Conservation (phyloP, 1,139 yeast genomes). For the Pichia sp. region DNA sequence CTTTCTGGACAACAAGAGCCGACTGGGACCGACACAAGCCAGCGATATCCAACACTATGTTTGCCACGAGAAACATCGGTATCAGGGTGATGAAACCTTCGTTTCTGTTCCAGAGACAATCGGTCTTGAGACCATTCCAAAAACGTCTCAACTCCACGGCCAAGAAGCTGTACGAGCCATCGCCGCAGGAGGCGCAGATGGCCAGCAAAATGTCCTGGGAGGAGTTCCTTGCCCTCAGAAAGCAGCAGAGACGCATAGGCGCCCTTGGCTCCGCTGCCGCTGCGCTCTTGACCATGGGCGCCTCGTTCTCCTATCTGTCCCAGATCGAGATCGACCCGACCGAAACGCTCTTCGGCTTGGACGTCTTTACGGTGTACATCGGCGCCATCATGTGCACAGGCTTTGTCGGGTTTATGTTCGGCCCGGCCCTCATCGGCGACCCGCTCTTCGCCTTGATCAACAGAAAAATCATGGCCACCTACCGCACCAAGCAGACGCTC, state of each 20-base stretch:
- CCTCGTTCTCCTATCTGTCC: conserved; percentile 73
- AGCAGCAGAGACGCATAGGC: conserved; percentile 69
- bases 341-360: conserved; percentile 73
- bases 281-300: conserved; percentile 61
- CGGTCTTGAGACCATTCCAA: neutral
- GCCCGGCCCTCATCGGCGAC: conserved; percentile 73
- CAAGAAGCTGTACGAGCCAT: conserved; percentile 9
- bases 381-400: conserved; percentile 67
- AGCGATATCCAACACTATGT: conserved; percentile 1
- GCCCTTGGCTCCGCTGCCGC: conserved; percentile 60
- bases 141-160: conserved; percentile 18
- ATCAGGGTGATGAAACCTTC: conserved; percentile 12
- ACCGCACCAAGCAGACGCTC: conserved; percentile 58
- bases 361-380: conserved; percentile 73
- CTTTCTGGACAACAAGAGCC: no score
- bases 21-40: neutral
- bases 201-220: conserved; percentile 55
- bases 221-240: conserved; percentile 70
- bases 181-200: conserved; percentile 21
- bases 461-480: conserved; percentile 44
- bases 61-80: conserved; percentile 13
- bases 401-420: conserved; percentile 72
- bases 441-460: conserved; percentile 56
- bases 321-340: conserved; percentile 82
- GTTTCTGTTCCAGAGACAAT: conserved; percentile 4